A percentile compares a stretch with the other conserved stretches of the same genome.
phyloP scores from a whole-genome alignment of 2,329 filamentous ascomycete species.

The Ophiostoma montium region DNA sequence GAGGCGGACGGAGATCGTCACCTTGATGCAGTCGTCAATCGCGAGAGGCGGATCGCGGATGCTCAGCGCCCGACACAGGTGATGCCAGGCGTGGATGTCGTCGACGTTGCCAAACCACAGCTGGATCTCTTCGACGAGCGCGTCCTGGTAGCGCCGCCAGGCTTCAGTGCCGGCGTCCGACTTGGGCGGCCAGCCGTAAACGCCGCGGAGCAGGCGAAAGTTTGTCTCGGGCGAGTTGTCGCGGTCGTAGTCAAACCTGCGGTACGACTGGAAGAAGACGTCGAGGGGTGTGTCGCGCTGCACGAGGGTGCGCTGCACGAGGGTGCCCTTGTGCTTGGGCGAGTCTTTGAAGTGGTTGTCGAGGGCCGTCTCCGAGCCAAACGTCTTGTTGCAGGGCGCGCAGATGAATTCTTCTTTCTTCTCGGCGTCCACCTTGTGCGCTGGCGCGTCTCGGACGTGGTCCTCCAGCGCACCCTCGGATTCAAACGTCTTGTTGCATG shows the following conservation, averaged over 20 bases:
- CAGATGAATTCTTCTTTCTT: background rate
- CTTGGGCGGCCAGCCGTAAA: background rate
- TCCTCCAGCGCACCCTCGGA: background rate
- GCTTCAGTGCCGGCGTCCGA: background rate
- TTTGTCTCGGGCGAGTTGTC: background rate
- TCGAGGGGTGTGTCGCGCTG: background rate
- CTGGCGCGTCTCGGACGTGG: background rate
- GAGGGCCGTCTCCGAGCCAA: background rate
- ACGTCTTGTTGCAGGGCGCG: background rate
- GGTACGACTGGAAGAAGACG: background rate
- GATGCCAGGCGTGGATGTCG: slow-evolving; percentile 4
- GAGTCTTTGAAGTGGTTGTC: background rate
- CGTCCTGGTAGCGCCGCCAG: background rate
- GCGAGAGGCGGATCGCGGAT: background rate
- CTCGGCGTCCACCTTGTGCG: background rate
- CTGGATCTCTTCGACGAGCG: slow-evolving; percentile 2
- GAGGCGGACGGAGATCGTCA: background rate
- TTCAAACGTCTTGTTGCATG: background rate
- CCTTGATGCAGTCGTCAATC: background rate
- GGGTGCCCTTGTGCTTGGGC: background rate
- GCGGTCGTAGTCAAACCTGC: background rate
- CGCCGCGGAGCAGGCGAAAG: background rate
- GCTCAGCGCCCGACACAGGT: slow-evolving; percentile 3
- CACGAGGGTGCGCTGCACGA: background rate
- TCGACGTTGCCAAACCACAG: slow-evolving; percentile 2